Conservation (phyloP, 2,329 filamentous ascomycete genomes). For the Ophiostoma australiae region DNA sequence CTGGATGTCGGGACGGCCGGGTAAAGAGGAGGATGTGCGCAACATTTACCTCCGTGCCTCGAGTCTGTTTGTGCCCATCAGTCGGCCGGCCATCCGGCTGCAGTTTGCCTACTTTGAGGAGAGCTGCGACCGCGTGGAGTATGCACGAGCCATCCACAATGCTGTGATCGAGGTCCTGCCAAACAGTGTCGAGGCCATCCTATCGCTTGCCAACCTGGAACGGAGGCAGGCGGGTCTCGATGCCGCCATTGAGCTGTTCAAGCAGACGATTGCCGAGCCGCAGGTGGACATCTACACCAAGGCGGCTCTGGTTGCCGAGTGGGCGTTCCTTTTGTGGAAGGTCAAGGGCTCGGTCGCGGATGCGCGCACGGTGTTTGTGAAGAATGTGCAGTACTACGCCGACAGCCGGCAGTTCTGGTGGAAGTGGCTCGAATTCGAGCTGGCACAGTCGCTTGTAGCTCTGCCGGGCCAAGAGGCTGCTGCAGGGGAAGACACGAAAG, state of each 20-base stretch:
- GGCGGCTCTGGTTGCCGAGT: conserved; percentile 80
- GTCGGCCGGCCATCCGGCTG: conserved; percentile 74
- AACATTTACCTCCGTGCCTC: conserved; percentile 87
- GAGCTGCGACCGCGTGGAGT: conserved; percentile 66
- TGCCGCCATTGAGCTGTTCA: conserved; percentile 77
- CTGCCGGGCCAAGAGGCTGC: conserved; percentile 43
- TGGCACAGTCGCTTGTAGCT: conserved; percentile 59
- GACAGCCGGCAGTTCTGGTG: conserved; percentile 88
- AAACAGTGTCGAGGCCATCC: conserved; percentile 78
- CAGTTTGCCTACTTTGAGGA: conserved; percentile 96
- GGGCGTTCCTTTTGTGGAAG: conserved; percentile 83
- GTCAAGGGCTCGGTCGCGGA: conserved; percentile 74
- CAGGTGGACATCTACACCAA: conserved; percentile 73
- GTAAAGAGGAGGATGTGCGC: conserved; percentile 82
- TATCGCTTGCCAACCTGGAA: conserved; percentile 81
- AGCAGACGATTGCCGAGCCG: conserved; percentile 69
- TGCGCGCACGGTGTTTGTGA: conserved; percentile 75
- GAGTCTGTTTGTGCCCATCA: conserved; percentile 80
- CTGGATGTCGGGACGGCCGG: conserved; percentile 80
- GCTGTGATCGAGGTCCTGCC: conserved; percentile 72
- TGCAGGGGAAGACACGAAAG: conserved; percentile 42
- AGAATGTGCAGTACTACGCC: conserved; percentile 76
- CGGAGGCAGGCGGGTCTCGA: conserved; percentile 79
- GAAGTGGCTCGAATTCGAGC: conserved; percentile 82
- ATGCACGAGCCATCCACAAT: conserved; percentile 79